Percentiles rank a stretch among this genome's conserved stretches.
These are phyloP conservation scores for Colletotrichum sp. DNA, from an alignment of 2,329 filamentous ascomycete genomes.

Conservation along the genomic window DNA sequence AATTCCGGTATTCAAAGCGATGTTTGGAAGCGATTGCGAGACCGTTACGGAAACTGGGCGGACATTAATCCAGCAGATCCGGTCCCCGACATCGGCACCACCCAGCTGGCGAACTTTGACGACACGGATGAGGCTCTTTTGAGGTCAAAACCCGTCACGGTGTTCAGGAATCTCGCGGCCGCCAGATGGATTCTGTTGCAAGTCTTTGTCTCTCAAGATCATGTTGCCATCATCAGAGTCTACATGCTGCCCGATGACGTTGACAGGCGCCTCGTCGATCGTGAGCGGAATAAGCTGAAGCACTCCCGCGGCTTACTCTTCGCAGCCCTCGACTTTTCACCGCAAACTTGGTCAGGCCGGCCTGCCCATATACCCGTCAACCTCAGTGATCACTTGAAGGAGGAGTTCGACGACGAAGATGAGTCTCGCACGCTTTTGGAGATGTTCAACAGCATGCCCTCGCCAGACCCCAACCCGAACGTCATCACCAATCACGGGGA, in stretches of 20 bases:
- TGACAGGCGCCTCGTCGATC: conserved; percentile 55
- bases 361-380: neutral
- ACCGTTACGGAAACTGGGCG: neutral
- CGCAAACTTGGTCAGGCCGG: conserved; percentile 58
- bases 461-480: conserved; percentile 63
- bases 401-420: conserved; percentile 37
- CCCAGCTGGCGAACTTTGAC: neutral
- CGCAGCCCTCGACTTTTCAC: conserved; percentile 58
- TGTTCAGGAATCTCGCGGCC: conserved; percentile 35
- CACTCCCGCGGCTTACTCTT: conserved; percentile 55
- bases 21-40: neutral
- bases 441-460: conserved; percentile 76
- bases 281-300: conserved; percentile 48
- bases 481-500: conserved; percentile 54
- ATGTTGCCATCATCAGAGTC: conserved; percentile 50
- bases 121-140: conserved; percentile 18
- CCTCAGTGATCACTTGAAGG: conserved; percentile 18
- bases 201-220: conserved; percentile 30
- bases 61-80: conserved; percentile 7
- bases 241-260: conserved; percentile 72
- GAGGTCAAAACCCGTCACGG: conserved; percentile 33
- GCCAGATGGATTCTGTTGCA: conserved; percentile 50
- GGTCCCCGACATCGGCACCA: neutral
- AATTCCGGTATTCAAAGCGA: neutral
- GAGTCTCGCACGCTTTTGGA: conserved; percentile 65